Evolutionary conservation across 352 stramenopile species (phyloP).

Genomic region (Phytophthora ramorum): DNA sequence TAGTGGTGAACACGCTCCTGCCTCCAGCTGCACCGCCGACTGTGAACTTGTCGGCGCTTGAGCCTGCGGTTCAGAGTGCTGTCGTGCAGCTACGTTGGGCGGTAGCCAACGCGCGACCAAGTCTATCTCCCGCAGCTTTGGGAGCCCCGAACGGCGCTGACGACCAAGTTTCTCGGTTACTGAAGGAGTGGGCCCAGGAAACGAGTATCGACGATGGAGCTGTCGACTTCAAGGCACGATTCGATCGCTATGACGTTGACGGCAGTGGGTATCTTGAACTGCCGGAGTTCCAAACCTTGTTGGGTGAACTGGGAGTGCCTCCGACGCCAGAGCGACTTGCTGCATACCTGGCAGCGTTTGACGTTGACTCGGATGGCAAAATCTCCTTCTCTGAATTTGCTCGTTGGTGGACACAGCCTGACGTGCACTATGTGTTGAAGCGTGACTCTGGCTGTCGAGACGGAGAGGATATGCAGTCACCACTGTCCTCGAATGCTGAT

Average conservation of each 20-base stretch:
- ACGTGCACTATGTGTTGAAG: slow-evolving; percentile 89
- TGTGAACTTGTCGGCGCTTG: slow-evolving; percentile 33
- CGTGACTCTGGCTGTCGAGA: slow-evolving; percentile 45
- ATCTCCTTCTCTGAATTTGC: slow-evolving; percentile 91
- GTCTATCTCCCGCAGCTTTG: slow-evolving; percentile 60
- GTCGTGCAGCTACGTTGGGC: slow-evolving; percentile 68
- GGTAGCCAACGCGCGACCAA: slow-evolving; percentile 43
- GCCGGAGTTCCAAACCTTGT: slow-evolving; percentile 83
- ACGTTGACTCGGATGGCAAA: slow-evolving; percentile 79
- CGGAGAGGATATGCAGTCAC: slow-evolving; percentile 6
- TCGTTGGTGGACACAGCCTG: slow-evolving; percentile 85
- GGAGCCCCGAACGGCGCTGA: slow-evolving; percentile 50
- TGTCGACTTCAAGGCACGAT: slow-evolving; percentile 78
- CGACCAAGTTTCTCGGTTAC: slow-evolving; percentile 69
- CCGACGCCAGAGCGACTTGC: slow-evolving; percentile 81
- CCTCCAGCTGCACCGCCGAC: slow-evolving; percentile 66
- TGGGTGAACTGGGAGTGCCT: slow-evolving; percentile 87
- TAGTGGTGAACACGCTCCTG: slow-evolving; percentile 88
- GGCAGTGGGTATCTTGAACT: slow-evolving; percentile 83
- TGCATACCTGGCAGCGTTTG: slow-evolving; percentile 87
- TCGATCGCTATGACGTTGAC: slow-evolving; percentile 79
- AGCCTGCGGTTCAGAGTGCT: slow-evolving; percentile 28
- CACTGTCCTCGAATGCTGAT: slow-evolving; percentile 15
- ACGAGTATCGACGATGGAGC: slow-evolving; percentile 74
- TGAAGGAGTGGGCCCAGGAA: slow-evolving; percentile 89